These are phyloP conservation scores for Cylindrotheca closterium DNA, from an alignment of 108 stramenopile genomes.

Conservation along the genomic window DNA sequence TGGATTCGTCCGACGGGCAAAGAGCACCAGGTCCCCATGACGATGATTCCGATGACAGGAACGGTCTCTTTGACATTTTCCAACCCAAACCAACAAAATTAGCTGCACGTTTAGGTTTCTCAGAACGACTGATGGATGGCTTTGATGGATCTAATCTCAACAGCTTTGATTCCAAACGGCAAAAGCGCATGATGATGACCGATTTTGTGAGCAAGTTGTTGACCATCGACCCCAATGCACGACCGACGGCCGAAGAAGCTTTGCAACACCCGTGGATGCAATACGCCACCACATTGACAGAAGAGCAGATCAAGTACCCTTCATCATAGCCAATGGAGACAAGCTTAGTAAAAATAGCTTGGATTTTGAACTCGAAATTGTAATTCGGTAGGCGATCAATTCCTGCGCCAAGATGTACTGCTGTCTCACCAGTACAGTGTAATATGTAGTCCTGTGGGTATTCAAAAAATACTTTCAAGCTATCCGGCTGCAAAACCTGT, in stretches of 20 bases:
- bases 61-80: conserved; percentile 56
- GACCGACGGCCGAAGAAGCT: conserved; percentile 80
- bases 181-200: conserved; percentile 65
- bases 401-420: too few relatives aligned
- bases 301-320: conserved; percentile 79
- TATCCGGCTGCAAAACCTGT: too few relatives aligned
- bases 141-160: conserved; percentile 10
- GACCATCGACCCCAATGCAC: conserved; percentile 75
- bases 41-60: conserved; percentile 26
- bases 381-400: too few relatives aligned
- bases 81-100: conserved; percentile 79
- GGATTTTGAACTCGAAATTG: too few relatives aligned
- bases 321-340: conserved; percentile 5
- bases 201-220: conserved; percentile 80
- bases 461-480: too few relatives aligned
- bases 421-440: too few relatives aligned
- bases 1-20: conserved; percentile 37
- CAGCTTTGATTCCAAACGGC: conserved; percentile 29
- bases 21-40: conserved; percentile 19
- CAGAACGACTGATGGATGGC: conserved; percentile 57
- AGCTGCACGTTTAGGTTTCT: conserved; percentile 69
- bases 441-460: too few relatives aligned
- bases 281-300: conserved; percentile 69
- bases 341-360: too few relatives aligned
- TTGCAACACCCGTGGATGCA: conserved; percentile 85